These are phyloP conservation scores for Henckelia pumila DNA, from an alignment of 257 asterid species.

Conservation along the genomic window DNA sequence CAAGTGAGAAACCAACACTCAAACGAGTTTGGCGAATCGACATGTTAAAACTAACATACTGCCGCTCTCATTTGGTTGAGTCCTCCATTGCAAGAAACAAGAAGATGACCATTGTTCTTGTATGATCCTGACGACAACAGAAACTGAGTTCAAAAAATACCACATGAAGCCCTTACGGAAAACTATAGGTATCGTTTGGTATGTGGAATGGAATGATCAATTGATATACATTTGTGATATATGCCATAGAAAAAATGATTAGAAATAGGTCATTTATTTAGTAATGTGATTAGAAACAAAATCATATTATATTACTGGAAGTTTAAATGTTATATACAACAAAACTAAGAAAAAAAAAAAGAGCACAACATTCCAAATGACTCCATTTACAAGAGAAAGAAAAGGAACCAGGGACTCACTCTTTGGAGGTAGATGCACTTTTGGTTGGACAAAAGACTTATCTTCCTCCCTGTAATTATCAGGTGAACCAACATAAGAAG, in stretches of 20 bases:
- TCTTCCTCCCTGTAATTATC: slow-evolving; percentile 14
- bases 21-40: neutral
- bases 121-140: slow-evolving; percentile 45
- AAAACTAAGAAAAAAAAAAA: slow-evolving; percentile 1
- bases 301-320: slow-evolving; percentile 12
- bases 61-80: slow-evolving; percentile 83
- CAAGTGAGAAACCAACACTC: neutral
- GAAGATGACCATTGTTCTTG: slow-evolving; percentile 62
- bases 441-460: slow-evolving; percentile 20
- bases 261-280: neutral
- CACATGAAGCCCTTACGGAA: slow-evolving; percentile 3
- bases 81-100: slow-evolving; percentile 81
- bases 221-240: neutral
- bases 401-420: slow-evolving; percentile 31
- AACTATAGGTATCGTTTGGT: neutral
- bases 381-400: slow-evolving; percentile 9
- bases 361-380: slow-evolving; percentile 10
- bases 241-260: neutral
- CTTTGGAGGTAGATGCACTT: slow-evolving; percentile 39
- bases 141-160: neutral
- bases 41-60: slow-evolving; percentile 36
- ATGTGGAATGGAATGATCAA: neutral
- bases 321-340: slow-evolving; percentile 1
- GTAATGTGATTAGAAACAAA: neutral
- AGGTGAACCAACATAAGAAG: slow-evolving; percentile 39